phyloP scores from a whole-genome alignment of 345 rosid species.

The Arabidopsis thaliana region TAIR10.1 NC_003070.9:30243001-30243500 shows the following conservation, averaged over 20 bases:
- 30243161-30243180: not conserved
- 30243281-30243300: conserved; percentile 47
- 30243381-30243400: not conserved
- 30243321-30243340: conserved; percentile 44
- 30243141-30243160: not conserved
- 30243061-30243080: not conserved
- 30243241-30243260: conserved; percentile 33
- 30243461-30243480: conserved; percentile 47
- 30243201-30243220: not conserved
- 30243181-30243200: not conserved
- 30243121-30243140: not conserved
- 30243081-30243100: not conserved
- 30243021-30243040: too few species aligned
- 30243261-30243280: conserved; percentile 33
- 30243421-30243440: conserved; percentile 39
- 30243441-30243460: conserved; percentile 39
- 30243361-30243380: conserved; percentile 44
- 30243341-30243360: conserved; percentile 47
- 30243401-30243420: conserved; percentile 11
- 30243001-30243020: not conserved
- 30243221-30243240: conserved; percentile 17
- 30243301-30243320: conserved; percentile 45
- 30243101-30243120: not conserved
- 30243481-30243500: conserved; percentile 51
- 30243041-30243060: not conserved